phyloP scores from a whole-genome alignment of 2,329 filamentous ascomycete genomes.

The Stagonosporopsis vannaccii region DNA sequence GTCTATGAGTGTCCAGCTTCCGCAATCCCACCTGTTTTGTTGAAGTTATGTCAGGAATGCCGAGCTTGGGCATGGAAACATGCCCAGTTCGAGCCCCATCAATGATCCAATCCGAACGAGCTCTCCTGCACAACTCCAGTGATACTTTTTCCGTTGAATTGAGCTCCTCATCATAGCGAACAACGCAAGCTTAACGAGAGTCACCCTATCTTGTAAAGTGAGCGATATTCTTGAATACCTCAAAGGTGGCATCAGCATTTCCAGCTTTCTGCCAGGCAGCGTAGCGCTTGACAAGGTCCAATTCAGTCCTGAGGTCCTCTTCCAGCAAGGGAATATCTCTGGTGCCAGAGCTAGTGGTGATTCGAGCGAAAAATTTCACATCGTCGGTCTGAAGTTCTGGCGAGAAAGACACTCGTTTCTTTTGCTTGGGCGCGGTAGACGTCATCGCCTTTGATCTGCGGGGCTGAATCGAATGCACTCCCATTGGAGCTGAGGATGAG shows the following conservation, averaged over 20 bases:
- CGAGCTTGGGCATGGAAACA: neutral
- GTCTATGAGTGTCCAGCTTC: neutral
- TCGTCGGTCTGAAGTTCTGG: neutral
- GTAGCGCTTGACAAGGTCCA: conserved; percentile 19
- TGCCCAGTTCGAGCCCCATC: neutral
- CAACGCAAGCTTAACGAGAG: neutral
- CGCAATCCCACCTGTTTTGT: neutral
- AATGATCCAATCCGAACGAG: too few species aligned
- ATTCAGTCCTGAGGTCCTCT: conserved; percentile 8
- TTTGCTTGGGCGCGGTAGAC: neutral
- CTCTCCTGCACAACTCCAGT: neutral
- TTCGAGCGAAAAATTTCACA: conserved; percentile 23
- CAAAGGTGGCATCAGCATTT: conserved; percentile 12
- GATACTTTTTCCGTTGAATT: too few species aligned
- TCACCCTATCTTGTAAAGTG: neutral
- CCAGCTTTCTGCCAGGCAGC: conserved; percentile 15
- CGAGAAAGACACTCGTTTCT: conserved; percentile 9
- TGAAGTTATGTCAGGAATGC: neutral
- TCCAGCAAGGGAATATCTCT: conserved; percentile 14
- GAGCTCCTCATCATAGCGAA: neutral
- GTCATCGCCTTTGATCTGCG: neutral
- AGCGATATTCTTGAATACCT: conserved; percentile 20
- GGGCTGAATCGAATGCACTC: neutral
- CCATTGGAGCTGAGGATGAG: too few species aligned
- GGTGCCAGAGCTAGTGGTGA: conserved; percentile 8